Base-by-base conservation (phyloP, 106 monocot genomes). In the Cymbidium sinense region DNA sequence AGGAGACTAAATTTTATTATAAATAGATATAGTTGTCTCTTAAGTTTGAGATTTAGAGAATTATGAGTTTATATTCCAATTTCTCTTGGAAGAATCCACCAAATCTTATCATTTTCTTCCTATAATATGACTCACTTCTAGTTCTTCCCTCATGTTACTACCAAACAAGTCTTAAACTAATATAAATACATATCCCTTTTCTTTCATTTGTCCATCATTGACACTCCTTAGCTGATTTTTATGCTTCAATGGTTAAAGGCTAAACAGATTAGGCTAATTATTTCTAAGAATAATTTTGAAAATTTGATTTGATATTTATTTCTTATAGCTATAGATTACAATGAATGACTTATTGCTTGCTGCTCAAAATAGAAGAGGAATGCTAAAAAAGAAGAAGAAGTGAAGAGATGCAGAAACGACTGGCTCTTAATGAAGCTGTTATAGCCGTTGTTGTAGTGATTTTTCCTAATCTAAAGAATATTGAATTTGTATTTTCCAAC, bases 361-460 rank as follows among this genome's bases (percentile, higher is more conserved):
- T 82, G 94, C 87, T 82, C 94, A 94, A 83, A 91, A 94, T 85
- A 91, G 91, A 84, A 85, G 87, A 80, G 94, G 94, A 81, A 84
- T 91, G 87, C 94, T 94, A 94, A 73, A 94, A 84, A 81, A 94
- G 89, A 80, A 91, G 89, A 11, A 86, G 91, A 61, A 91, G 89
- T 84, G 74, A 65, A 30, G 94, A 94, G 29, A 86, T 91, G 89
- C 91, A 91, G 94, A 89, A 83, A 79, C 85, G 83, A 51, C 43
- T 94, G 9, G 94, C 94, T 75, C 87, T 94, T 30, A 94, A 94
- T 82, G 94, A 94, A 86, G 94, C 94, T 71, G 89, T 91, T 61
- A 91, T 91, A 91, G 94, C 89, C 81, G 89, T 94, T 77, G 89
- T 85, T 19, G 94, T 89, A 75, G 91, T 83, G 69, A 94, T 91